Evolutionary conservation across 2,329 filamentous ascomycete genomes (phyloP), one percentile per base, ranked within the genome.

Genomic region (Neoarthrinium moseri): DNA sequence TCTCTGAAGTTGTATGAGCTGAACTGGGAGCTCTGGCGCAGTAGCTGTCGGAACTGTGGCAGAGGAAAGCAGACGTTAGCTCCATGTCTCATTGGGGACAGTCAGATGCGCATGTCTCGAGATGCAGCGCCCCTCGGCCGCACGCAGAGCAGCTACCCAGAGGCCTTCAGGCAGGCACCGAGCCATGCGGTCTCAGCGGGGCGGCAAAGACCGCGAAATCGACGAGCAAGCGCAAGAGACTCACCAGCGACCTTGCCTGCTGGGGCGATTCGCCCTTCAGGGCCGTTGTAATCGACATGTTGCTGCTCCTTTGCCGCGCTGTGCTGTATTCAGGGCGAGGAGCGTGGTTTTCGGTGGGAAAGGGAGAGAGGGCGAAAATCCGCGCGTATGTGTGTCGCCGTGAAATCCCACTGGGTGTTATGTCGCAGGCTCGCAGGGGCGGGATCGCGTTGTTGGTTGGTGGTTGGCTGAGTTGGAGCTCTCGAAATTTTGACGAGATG

Each of bases 1-100:
- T 96, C 92, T 71, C 94, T 84, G 78, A 96, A 99, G 73, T 97
- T 99, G 77, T 97, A 99, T 57, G 87, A 83, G 51, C 90, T 82
- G 69, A 99, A 97, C 63, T 96, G 88, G 51, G 80, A 78, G 51
- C 90, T 84, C 67, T 94, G 87, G 58, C 91, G 87, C 60, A 97
- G 77, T 59, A 99, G 76, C 62, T 92, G 92, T 56, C 94, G 91
- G 71, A 96, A 97, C 91, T 96, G 53, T 13, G 40, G 22, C 8
- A 11, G 13, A 22, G 15, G 36, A 26, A 34, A 47, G 34, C 40
- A 37, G 3, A 12, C 8, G 49, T 52, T 46, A 54, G 50, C 34
- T 38, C 6, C n/a, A 20, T 22, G 36, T n/a, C n/a, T n/a, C n/a
- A 5, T n/a, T 22, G 13, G 17, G 29, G 27, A 12, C 15, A 3